Conservation (phyloP, 1,284 basidiomycete genomes). For the Meira nashicola region DNA sequence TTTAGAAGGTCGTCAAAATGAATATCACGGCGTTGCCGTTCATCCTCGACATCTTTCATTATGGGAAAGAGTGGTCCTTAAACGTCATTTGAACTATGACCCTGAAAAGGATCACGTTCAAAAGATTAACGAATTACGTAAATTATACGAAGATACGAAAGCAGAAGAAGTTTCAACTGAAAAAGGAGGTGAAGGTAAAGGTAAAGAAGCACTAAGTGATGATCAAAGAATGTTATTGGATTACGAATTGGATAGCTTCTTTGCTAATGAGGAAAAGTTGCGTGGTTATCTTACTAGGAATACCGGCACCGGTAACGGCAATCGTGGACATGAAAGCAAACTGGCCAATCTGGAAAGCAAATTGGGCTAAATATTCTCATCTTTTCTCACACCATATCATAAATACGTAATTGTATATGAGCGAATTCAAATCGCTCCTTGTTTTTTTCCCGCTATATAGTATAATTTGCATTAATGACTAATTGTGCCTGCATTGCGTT, state of each 20-base stretch:
- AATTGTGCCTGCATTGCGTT: too few relatives aligned
- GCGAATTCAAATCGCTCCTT: too few relatives aligned
- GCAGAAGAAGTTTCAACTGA: background rate
- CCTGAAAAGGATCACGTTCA: constrained; percentile 57
- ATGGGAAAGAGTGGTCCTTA: constrained; percentile 57
- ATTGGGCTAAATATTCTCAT: constrained; percentile 10
- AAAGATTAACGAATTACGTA: constrained; percentile 58
- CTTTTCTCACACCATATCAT: background rate
- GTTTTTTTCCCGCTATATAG: too few relatives aligned
- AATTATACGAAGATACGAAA: constrained; percentile 50
- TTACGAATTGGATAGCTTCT: constrained; percentile 30
- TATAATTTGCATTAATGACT: too few relatives aligned
- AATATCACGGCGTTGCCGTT: constrained; percentile 60
- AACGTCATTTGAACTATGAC: constrained; percentile 58
- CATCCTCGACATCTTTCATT: constrained; percentile 58
- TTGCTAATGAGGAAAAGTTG: constrained; percentile 23
- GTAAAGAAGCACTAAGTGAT: constrained; percentile 19
- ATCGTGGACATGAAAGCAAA: constrained; percentile 27
- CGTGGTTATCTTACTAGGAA: constrained; percentile 8
- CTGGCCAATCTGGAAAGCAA: constrained; percentile 39
- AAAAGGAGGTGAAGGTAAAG: constrained; percentile 11
- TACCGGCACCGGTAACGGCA: background rate
- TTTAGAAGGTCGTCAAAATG: constrained; percentile 55
- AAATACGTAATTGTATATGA: too few relatives aligned
- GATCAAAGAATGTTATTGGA: constrained; percentile 40